Conservation (phyloP, 2,329 filamentous ascomycete genomes). For the Macrophomina pseudophaseolina region DNA sequence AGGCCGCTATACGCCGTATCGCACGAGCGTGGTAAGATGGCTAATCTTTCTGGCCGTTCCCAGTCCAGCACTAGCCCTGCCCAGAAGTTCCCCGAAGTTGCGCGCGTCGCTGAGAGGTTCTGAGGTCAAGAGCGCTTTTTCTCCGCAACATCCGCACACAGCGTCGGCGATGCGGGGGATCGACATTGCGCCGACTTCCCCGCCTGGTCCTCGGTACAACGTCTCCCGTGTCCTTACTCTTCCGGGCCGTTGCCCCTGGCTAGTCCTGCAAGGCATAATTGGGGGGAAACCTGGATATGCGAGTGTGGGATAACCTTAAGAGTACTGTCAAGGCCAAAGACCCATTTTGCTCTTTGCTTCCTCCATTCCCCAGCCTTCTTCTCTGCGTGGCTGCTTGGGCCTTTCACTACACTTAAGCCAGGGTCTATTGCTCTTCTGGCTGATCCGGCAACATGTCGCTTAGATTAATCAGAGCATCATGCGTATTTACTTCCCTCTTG, state of each 20-base stretch:
- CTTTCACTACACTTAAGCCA: not conserved
- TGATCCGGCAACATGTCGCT: not conserved
- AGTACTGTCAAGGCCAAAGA: not conserved
- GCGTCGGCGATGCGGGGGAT: slow-evolving; percentile 11
- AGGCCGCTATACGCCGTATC: not conserved
- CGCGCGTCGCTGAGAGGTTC: not conserved
- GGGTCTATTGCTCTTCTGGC: not conserved
- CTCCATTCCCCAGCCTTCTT: not conserved
- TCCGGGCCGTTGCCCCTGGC: not conserved
- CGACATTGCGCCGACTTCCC: not conserved
- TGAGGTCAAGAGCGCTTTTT: not conserved
- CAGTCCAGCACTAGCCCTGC: no score
- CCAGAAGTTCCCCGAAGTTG: not conserved
- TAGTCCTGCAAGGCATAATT: not conserved
- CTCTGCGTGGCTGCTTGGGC: not conserved
- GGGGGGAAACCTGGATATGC: slow-evolving; percentile 5
- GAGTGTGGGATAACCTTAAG: not conserved
- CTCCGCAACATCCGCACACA: not conserved
- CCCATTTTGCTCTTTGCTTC: not conserved
- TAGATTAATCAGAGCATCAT: not conserved
- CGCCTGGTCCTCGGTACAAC: slow-evolving; percentile 13
- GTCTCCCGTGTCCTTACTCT: not conserved
- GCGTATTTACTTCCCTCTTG: not conserved
- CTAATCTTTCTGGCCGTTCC: not conserved
- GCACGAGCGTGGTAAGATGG: not conserved